Evolutionary conservation across 2,329 filamentous ascomycete species (phyloP), one percentile per base, ranked within the genome.

Genomic region (Leptosphaerulina australis): DNA sequence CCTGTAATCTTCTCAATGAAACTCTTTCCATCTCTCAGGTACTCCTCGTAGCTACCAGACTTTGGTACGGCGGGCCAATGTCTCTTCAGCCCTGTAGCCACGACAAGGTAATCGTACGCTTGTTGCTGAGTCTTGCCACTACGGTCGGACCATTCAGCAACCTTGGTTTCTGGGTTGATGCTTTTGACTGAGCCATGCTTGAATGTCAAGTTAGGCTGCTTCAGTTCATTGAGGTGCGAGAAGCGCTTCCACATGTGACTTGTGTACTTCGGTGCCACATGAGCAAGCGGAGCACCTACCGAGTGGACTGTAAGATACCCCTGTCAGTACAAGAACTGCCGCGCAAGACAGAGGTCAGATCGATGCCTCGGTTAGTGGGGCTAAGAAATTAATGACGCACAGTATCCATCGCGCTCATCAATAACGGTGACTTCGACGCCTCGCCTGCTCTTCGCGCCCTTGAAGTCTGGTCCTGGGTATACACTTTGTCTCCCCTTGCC

Each of bases 401-500:
- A 91, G 69, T 85, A 91, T n/a, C 89, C 89, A 76, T 92, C 88
- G n/a, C 87, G 78, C 70, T 91, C 87, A 62, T 92, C 88, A 18
- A 90, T 84, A 17, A 92, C 80, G 17, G 87, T 91, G 40, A 92
- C 85, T 28, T 90, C 81, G 11, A 90, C 72, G 1, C 83, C 78
- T 34, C 87, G 76, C 18, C 76, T 77, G 34, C 77, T 75, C 15
- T 54, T 67, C 22, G 30, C 59, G 29, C 59, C 68, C 45, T 56
- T 74, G 58, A 72, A 66, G 17, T 70, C 68, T 22, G 60, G 78
- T 6, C 65, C 62, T 30, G 68, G 61, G 41, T 71, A 69, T 6
- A 66, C 56, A 60, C 64, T 80, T 73, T 77, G 75, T 11, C 84
- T 80, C 6, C 72, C 66, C 52, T 77, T 74, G 14, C 85, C 85